phyloP scores from a whole-genome alignment of 176 grass and related monocot genomes.

The Carex scoparia region DNA sequence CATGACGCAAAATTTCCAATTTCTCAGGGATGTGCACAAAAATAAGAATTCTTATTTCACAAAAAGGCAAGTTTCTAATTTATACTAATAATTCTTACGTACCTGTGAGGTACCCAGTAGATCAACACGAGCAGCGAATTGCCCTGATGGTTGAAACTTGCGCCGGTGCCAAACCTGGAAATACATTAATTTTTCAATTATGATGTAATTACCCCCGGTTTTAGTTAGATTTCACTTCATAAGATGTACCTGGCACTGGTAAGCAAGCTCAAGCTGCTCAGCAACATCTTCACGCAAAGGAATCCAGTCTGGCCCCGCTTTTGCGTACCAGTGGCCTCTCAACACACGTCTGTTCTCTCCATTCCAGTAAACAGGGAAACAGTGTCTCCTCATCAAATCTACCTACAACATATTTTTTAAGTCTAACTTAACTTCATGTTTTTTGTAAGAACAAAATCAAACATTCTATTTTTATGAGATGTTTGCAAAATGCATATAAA shows the following conservation, averaged over 20 bases:
- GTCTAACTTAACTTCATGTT: not conserved
- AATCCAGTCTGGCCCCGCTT: conserved; percentile 92
- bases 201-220: not conserved
- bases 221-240: not conserved
- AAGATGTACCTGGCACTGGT: conserved; percentile 54
- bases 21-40: not conserved
- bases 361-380: conserved; percentile 98
- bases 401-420: conserved; percentile 39
- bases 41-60: not conserved
- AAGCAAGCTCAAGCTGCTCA: conserved; percentile 84
- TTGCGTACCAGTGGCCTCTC: conserved; percentile 93
- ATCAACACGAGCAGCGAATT: conserved; percentile 89
- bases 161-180: conserved; percentile 80
- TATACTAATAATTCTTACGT: conserved; percentile 23
- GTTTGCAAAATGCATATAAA: too few relatives aligned
- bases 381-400: conserved; percentile 83
- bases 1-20: not conserved
- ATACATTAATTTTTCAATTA: not conserved
- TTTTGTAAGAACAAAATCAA: not conserved
- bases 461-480: not conserved
- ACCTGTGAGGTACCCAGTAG: conserved; percentile 67
- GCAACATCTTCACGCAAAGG: conserved; percentile 90
- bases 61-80: conserved; percentile 15
- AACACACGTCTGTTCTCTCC: conserved; percentile 93
- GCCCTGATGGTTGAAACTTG: conserved; percentile 91